Evolutionary conservation across 495 filamentous ascomycete species (phyloP).

Genomic region (Melanomma pulvis-pyrius): DNA sequence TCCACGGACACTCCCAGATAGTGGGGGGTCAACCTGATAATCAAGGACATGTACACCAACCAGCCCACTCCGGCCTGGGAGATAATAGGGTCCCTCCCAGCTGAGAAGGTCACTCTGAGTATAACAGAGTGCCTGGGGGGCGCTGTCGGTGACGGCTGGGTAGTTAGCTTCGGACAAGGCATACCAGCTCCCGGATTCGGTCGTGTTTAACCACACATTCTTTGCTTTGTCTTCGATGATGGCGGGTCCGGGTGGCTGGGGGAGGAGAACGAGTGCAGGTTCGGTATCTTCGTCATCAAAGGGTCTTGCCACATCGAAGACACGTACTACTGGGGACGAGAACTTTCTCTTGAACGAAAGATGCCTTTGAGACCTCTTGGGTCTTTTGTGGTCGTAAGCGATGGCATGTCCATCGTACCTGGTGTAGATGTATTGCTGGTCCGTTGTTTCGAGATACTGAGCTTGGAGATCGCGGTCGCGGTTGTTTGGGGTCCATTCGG

Average conservation of each 20-base stretch:
- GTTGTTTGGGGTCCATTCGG: constrained; percentile 94
- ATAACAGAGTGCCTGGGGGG: constrained; percentile 65
- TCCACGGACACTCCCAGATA: neutral
- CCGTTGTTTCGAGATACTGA: constrained; percentile 78
- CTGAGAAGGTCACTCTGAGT: constrained; percentile 44
- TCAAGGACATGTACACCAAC: constrained; percentile 34
- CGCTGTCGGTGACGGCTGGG: constrained; percentile 74
- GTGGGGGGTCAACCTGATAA: neutral
- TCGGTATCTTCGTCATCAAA: constrained; percentile 59
- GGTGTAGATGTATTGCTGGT: constrained; percentile 85
- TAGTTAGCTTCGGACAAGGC: constrained; percentile 88
- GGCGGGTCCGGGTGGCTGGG: constrained; percentile 76
- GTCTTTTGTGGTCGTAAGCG: constrained; percentile 70
- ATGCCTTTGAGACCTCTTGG: constrained; percentile 44
- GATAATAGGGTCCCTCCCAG: constrained; percentile 28
- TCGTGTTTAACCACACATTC: constrained; percentile 85
- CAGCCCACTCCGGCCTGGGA: constrained; percentile 24
- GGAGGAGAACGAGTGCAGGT: constrained; percentile 73
- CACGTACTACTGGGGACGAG: constrained; percentile 79
- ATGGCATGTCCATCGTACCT: constrained; percentile 85
- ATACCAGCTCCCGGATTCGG: constrained; percentile 85
- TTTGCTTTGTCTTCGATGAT: constrained; percentile 60
- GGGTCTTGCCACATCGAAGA: constrained; percentile 86
- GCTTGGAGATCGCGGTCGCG: constrained; percentile 83
- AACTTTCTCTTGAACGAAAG: constrained; percentile 66